These are phyloP conservation scores for Porphyra umbilicalis DNA, from an alignment of 31 red algal genomes.

Conservation along the genomic window DNA sequence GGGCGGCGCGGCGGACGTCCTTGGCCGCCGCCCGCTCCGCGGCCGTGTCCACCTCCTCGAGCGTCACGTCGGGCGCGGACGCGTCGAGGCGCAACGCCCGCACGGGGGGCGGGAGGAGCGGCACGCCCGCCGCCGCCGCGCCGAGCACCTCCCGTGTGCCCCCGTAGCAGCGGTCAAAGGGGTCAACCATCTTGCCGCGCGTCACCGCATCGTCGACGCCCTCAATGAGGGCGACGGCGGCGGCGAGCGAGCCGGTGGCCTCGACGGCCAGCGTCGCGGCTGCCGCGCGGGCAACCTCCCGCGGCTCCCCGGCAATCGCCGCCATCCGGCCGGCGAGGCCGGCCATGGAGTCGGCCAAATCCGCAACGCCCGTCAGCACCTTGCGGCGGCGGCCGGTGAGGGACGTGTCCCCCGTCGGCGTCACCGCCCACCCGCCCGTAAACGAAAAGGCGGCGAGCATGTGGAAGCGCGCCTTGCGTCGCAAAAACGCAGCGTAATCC, in stretches of 20 bases:
- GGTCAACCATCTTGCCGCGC: neutral
- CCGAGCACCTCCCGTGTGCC: neutral
- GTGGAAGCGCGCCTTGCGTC: constrained; percentile 60
- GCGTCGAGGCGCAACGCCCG: neutral
- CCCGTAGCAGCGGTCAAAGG: neutral
- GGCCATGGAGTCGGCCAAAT: constrained; percentile 33
- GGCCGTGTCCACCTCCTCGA: neutral
- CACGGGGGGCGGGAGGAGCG: neutral
- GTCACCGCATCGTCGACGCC: neutral
- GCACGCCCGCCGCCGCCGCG: neutral
- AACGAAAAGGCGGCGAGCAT: constrained; percentile 33
- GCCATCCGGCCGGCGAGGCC: constrained; percentile 16
- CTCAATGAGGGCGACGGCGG: neutral
- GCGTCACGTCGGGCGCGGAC: neutral
- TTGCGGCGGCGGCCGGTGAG: constrained; percentile 38
- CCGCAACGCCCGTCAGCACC: constrained; percentile 47
- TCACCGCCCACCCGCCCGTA: constrained; percentile 39
- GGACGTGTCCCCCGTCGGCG: constrained; percentile 20
- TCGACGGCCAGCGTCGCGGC: neutral
- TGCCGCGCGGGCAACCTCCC: neutral
- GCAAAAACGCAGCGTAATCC: constrained; percentile 41
- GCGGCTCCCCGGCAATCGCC: neutral
- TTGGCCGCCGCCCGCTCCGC: neutral
- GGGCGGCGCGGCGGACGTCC: neutral
- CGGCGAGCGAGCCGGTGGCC: neutral